Base-by-base conservation (phyloP, 495 filamentous ascomycete genomes). In the Geopyxis carbonaria region DNA sequence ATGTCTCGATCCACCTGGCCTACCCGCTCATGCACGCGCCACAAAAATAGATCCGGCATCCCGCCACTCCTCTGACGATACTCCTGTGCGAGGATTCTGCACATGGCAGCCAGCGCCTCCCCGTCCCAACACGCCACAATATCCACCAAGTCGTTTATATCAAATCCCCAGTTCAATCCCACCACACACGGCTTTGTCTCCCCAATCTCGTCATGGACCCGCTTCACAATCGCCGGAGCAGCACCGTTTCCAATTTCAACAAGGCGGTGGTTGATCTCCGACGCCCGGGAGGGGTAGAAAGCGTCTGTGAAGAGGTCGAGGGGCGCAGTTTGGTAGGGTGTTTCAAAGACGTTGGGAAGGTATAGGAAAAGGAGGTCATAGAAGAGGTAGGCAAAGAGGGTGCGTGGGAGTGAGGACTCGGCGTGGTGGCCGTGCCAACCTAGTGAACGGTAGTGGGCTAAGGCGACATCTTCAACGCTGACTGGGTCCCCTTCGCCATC, bases 331-430 rank as follows among this genome's bases (percentile, higher is more conserved):
- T 97, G 89, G 57, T 77, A 97, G 4, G 78, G 66, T 3, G 87
- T 97, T 55, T 95, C 84, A 61, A 95, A 97, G 45, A 95, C 87
- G 47, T 93, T 93, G 16, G 89, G 86, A 20, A 94, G 68, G 59
- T 92, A 93, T 23, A 85, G 68, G 61, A 94, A 95, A 4, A 97
- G 66, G 22, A 94, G 70, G 59, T 95, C 87, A 64, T 75, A 86
- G 62, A 97, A 93, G 15, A 97, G 70, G 48, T 84, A 84, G 18
- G 73, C 81, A 58, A 93, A 93, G 38, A 97, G 62, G 0, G 89
- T 97, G 28, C 85, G 71, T 18, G 94, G 60, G 53, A 97, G 82
- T 4, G 85, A 80, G 19, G 81, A 82, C 61, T 97, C 89, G 20
- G 73, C 72, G 59, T 97, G 89, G 53, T 86, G 93, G 10, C 89